phyloP scores from a whole-genome alignment of 2,329 filamentous ascomycete genomes.

The Myriosclerotinia duriaeana region DNA sequence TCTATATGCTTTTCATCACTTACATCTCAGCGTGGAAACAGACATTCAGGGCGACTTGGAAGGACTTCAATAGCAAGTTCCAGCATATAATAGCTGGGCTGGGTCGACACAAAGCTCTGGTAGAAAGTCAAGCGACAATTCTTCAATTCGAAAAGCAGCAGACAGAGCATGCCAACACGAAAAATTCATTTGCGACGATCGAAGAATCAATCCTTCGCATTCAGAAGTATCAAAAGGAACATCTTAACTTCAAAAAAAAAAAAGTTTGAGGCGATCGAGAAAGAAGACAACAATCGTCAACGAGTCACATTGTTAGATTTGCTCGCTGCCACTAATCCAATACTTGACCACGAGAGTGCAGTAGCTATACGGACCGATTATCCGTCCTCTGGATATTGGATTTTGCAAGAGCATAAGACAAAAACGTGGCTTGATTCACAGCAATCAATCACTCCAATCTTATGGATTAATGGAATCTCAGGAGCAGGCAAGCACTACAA shows the following conservation, averaged over 20 bases:
- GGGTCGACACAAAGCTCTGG: slow-evolving; percentile 35
- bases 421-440: slow-evolving; percentile 26
- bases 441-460: slow-evolving; percentile 31
- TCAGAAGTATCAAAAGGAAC: slow-evolving; percentile 20
- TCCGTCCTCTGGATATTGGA: slow-evolving; percentile 38
- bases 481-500: slow-evolving; percentile 42
- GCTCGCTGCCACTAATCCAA: slow-evolving; percentile 28
- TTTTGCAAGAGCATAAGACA: slow-evolving; percentile 36
- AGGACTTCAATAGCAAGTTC: slow-evolving; percentile 38
- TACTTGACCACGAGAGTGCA: neutral
- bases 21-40: slow-evolving; percentile 34
- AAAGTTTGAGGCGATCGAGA: slow-evolving; percentile 27
- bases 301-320: slow-evolving; percentile 29
- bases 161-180: neutral
- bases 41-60: slow-evolving; percentile 42
- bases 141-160: slow-evolving; percentile 28
- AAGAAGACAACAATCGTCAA: slow-evolving; percentile 29
- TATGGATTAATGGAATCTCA: slow-evolving; percentile 46
- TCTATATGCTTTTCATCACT: neutral
- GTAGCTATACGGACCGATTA: neutral
- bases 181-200: neutral
- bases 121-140: slow-evolving; percentile 38
- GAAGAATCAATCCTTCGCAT: slow-evolving; percentile 34
- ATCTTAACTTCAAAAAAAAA: slow-evolving; percentile 31
- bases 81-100: slow-evolving; percentile 38